Conservation (phyloP, 148 eudicot species). For the Cornus suecica region DNA sequence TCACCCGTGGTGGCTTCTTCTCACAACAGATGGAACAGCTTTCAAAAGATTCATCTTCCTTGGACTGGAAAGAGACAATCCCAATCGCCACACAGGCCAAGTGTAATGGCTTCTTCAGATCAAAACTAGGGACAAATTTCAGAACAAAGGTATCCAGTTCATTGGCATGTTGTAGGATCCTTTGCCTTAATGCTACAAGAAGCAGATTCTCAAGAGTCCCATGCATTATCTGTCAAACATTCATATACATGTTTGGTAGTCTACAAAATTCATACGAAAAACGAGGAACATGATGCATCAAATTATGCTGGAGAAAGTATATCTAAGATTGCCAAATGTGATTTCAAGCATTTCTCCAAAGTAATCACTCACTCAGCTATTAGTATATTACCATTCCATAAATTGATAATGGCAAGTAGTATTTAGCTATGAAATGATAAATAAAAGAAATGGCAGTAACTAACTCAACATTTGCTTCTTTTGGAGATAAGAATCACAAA, state of each 20-base stretch:
- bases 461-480: background rate
- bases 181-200: conserved; percentile 52
- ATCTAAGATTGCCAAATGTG: background rate
- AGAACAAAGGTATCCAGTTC: conserved; percentile 49
- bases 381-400: background rate
- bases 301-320: background rate
- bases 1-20: conserved; percentile 56
- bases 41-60: conserved; percentile 32
- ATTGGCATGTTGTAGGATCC: conserved; percentile 53
- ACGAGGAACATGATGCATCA: background rate
- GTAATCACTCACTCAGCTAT: background rate
- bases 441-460: background rate
- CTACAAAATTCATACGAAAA: background rate
- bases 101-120: conserved; percentile 45
- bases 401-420: background rate
- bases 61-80: conserved; percentile 35
- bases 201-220: conserved; percentile 52
- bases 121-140: conserved; percentile 36
- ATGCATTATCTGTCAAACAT: conserved; percentile 47
- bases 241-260: background rate
- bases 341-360: background rate
- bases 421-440: background rate
- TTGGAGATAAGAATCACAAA: background rate
- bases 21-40: conserved; percentile 69
- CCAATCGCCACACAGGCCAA: conserved; percentile 75